Evolutionary conservation across 2,329 filamentous ascomycete genomes (phyloP).

Genomic region (Penicillium aurantiogriseum): DNA sequence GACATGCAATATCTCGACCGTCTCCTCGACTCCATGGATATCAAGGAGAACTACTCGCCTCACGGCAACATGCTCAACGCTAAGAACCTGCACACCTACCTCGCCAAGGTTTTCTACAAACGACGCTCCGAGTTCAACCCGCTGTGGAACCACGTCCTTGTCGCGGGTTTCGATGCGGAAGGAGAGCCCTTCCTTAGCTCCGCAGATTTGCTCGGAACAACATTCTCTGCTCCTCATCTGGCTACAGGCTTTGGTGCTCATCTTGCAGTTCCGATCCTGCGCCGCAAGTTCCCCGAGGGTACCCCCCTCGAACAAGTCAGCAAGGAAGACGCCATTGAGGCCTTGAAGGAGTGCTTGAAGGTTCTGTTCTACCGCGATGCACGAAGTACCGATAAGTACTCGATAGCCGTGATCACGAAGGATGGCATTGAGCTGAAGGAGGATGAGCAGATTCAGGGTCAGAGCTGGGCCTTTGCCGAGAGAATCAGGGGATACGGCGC

Average conservation of each 20-base stretch:
- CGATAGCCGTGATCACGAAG: constrained; percentile 83
- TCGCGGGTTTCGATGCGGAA: constrained; percentile 80
- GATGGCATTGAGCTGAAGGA: constrained; percentile 83
- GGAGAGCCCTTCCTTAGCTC: constrained; percentile 84
- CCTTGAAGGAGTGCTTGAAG: constrained; percentile 95
- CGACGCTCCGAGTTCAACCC: constrained; percentile 95
- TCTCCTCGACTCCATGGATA: constrained; percentile 79
- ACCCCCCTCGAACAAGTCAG: constrained; percentile 68
- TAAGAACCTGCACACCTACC: constrained; percentile 93
- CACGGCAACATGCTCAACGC: constrained; percentile 67
- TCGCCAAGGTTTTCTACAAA: constrained; percentile 93
- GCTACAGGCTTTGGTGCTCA: constrained; percentile 93
- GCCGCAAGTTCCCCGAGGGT: constrained; percentile 80
- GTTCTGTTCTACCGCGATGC: constrained; percentile 97
- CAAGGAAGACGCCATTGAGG: constrained; percentile 73
- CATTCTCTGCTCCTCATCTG: constrained; percentile 81
- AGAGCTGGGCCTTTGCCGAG: constrained; percentile 98
- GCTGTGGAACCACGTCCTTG: constrained; percentile 92
- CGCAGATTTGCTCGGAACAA: constrained; percentile 89
- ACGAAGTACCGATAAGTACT: constrained; percentile 86
- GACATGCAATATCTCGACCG: constrained; percentile 99
- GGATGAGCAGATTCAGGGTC: constrained; percentile 82
- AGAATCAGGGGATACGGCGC: constrained; percentile 93
- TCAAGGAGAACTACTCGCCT: constrained; percentile 79
- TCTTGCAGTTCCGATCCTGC: constrained; percentile 88